Conservation (phyloP, 208 protist species). For the Wallacemonas sp. region DNA sequence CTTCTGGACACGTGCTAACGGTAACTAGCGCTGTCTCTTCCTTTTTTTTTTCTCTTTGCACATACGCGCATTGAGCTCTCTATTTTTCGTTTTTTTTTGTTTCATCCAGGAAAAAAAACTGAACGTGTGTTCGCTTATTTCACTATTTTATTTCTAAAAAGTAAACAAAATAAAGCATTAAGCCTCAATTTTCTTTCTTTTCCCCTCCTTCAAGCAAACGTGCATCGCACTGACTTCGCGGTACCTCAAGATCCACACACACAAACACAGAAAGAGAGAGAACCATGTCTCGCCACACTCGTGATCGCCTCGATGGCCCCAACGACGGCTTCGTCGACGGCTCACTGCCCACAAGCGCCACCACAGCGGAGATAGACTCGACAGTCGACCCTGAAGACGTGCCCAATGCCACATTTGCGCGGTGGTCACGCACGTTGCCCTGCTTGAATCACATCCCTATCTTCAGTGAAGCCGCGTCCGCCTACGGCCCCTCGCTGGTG, state of each 20-base stretch:
- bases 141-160: too few relatives aligned
- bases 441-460: slow-evolving; percentile 24
- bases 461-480: slow-evolving; percentile 20
- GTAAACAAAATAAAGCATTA: too few relatives aligned
- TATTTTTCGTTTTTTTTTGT: not conserved
- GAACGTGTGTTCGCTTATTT: too few relatives aligned
- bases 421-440: slow-evolving; percentile 1
- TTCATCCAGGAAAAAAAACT: too few relatives aligned
- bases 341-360: not conserved
- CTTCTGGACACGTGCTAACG: not conserved
- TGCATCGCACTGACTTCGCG: too few relatives aligned
- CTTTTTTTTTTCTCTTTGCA: slow-evolving; percentile 8
- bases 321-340: not conserved
- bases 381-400: not conserved
- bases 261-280: too few relatives aligned
- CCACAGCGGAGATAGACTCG: not conserved
- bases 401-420: not conserved
- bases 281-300: not conserved
- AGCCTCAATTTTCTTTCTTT: too few relatives aligned
- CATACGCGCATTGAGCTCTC: not conserved
- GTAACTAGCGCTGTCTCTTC: slow-evolving; percentile 15
- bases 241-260: too few relatives aligned
- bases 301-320: not conserved
- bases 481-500: slow-evolving; percentile 23
- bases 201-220: too few relatives aligned